These are phyloP conservation scores for Coemansia reversa DNA, from an alignment of 192 early-diverging fungal genomes.

Conservation along the genomic window DNA sequence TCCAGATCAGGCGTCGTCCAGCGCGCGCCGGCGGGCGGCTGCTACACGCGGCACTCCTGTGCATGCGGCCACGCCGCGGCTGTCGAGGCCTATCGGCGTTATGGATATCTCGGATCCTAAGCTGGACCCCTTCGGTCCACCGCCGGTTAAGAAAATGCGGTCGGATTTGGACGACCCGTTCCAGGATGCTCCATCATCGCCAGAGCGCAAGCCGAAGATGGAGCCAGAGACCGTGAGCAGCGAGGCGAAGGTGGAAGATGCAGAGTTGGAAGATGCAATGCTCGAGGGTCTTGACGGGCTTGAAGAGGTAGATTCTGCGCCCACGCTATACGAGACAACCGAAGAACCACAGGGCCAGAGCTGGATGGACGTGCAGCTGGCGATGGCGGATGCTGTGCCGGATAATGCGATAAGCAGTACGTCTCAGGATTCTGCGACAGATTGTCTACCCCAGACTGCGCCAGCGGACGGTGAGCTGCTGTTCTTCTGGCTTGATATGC, in stretches of 20 bases:
- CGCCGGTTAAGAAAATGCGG: constrained; percentile 23
- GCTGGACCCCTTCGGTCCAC: constrained; percentile 32
- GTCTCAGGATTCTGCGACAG: constrained; percentile 2
- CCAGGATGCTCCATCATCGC: neutral
- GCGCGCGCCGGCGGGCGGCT: constrained; percentile 23
- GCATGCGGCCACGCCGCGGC: neutral
- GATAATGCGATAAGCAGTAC: neutral
- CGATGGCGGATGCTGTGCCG: constrained; percentile 6
- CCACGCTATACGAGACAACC: constrained; percentile 24
- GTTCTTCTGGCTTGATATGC: constrained; percentile 93
- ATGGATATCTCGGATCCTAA: constrained; percentile 25
- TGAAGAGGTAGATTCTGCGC: constrained; percentile 3
- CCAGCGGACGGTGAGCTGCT: constrained; percentile 30
- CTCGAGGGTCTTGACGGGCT: constrained; percentile 30
- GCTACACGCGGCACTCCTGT: constrained; percentile 10
- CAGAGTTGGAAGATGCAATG: constrained; percentile 12
- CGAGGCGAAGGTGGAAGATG: neutral
- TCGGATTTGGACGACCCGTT: constrained; percentile 29
- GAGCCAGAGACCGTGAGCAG: neutral
- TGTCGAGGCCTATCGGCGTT: constrained; percentile 15
- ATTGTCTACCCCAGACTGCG: neutral
- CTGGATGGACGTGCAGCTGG: constrained; percentile 50
- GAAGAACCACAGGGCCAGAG: constrained; percentile 28
- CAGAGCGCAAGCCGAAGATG: neutral
- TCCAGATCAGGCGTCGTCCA: constrained; percentile 18